Evolutionary conservation across 2,329 filamentous ascomycete species (phyloP), one percentile per base, ranked within the genome.

Genomic region (Endothia cerciana): DNA sequence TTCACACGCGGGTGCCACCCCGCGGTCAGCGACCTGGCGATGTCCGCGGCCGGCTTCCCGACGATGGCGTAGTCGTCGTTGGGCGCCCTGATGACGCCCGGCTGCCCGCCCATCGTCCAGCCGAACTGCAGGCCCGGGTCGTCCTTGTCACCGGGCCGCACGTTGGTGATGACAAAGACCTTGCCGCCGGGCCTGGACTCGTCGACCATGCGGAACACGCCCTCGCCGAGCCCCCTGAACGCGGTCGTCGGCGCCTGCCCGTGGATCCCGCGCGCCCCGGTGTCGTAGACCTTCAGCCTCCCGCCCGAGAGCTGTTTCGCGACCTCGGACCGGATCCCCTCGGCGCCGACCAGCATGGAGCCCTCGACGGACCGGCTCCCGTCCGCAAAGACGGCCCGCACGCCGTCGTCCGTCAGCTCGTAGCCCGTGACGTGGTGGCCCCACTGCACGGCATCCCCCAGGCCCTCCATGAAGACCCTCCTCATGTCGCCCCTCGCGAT

Each of bases 401-500:
- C 87, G 3, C 87, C 87, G 6, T 77, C 76, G 0, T 73, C 72
- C 0, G 84, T n/a, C 57, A 84, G 71, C 69, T 89, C 85, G 68
- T 90, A 90, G 33, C 86, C 83, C 2, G 77, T 82, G 49, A 89
- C 85, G 3, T 84, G 80, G 63, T 81, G 81, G 13, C 74, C 78
- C 84, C 86, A 90, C 30, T 84, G 77, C 7, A 91, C 79, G 56
- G 77, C 77, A 0, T 80, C 73, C 67, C 89, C 87, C 65, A 82
- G 83, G 1, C 87, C 87, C 22, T 81, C 75, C 56, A 87, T 74
- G 71, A 90, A 89, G 5, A 86, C 68, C 57, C 75, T 79, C 2
- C 88, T 80, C 87, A 90, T 89, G 43, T 88, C 86, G 4, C 87
- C 87, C 5, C 88, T 77, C 0, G 86, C 81, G 49, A 90, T 87